phyloP scores from a whole-genome alignment of 352 stramenopile genomes.

The Plasmopara halstedii region DNA sequence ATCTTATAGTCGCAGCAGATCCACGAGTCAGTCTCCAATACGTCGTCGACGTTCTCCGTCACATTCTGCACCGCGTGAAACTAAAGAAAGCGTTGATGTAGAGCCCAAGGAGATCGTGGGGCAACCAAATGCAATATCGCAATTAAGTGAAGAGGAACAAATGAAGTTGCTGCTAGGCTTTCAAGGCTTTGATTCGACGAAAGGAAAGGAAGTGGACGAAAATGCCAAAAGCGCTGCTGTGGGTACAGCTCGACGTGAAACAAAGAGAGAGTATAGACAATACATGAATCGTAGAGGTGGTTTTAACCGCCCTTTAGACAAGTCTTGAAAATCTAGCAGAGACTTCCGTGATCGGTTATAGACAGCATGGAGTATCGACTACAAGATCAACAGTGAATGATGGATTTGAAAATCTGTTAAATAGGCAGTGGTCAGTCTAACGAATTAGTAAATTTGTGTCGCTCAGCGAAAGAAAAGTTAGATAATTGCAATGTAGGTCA shows the following conservation, averaged over 20 bases:
- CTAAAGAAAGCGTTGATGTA: not conserved
- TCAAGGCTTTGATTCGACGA: constrained; percentile 87
- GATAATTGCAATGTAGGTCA: too few species aligned
- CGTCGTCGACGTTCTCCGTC: constrained; percentile 6
- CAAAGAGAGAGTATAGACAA: constrained; percentile 92
- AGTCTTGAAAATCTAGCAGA: constrained; percentile 11
- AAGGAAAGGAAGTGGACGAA: constrained; percentile 89
- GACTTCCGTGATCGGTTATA: not conserved
- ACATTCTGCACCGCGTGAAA: constrained; percentile 1
- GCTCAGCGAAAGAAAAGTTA: too few species aligned
- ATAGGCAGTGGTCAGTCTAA: too few species aligned
- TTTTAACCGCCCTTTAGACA: constrained; percentile 92
- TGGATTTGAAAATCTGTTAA: too few species aligned
- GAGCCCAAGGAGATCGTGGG: constrained; percentile 21
- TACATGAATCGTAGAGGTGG: constrained; percentile 97
- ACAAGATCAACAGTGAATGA: too few species aligned
- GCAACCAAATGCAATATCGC: constrained; percentile 27
- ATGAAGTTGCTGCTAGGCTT: constrained; percentile 36
- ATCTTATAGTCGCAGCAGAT: constrained; percentile 23
- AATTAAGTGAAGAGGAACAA: constrained; percentile 34
- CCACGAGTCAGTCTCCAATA: constrained; percentile 6
- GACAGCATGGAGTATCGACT: too few species aligned
- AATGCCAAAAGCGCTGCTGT: constrained; percentile 79
- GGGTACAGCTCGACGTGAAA: constrained; percentile 83
- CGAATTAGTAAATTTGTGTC: too few species aligned